Evolutionary conservation across 371 early-diverging fungal genomes (phyloP), one percentile per base, ranked within the genome.

Genomic region (Cokeromyces recurvatus): DNA sequence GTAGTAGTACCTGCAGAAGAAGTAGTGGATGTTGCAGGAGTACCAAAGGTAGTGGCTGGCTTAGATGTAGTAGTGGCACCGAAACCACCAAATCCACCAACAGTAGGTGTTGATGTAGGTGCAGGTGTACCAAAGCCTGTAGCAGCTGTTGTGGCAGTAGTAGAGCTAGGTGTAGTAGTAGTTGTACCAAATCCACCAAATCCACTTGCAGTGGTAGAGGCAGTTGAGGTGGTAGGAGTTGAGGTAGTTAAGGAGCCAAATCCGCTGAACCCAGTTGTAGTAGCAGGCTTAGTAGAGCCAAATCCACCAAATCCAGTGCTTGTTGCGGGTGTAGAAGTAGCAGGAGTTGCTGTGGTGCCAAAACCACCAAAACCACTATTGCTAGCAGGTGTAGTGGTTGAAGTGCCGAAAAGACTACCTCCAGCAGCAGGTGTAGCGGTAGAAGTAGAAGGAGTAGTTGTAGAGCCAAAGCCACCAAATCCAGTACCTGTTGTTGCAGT

Each of bases 41-140:
- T 23, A 25, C 38, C 52, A 24, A 45, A 34, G n/a, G 53, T 45
- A 36, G 55, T 20, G 14, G 55, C 21, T 27, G 57, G 45, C 10
- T 37, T 43, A n/a, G 53, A 10, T 6, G 50, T 37, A 38, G 55
- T 27, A 42, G 39, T 37, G 21, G 42, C 23, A 23, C 59, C 66
- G 36, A 64, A 58, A 21, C 54, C 60, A 15, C 65, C 62, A 42
- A 64, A 62, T 17, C 63, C 59, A 11, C 51, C 47, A 20, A 43
- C 15, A 36, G 55, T 6, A 25, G 53, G 14, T 9, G 40, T 20
- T 34, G 50, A 25, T 12, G 59, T 5, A 32, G 53, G 25, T 34
- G 51, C 35, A 40, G n/a, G n/a, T n/a, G 59, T n/a, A 43, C 35
- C 35, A 35, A 16, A 11, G n/a, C 35, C 35, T n/a, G 9, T 5